Evolutionary conservation across 257 asterid species (phyloP), one percentile per base, ranked within the genome.

Genomic region (Eustoma russellianum): DNA sequence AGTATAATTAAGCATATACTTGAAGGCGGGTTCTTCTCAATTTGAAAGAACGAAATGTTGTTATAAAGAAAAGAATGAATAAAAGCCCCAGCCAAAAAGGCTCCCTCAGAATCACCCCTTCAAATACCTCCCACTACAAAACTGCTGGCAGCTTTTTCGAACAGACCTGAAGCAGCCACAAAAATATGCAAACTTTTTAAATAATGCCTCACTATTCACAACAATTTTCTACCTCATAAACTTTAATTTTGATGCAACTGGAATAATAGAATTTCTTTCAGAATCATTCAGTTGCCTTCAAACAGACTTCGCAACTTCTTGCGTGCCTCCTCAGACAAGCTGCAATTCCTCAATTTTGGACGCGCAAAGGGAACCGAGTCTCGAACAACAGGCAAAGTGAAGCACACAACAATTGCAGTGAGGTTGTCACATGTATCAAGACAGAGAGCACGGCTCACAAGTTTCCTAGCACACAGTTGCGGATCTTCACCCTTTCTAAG

Each of bases 391-490:
- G 67, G 34, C 24, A 75, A 55, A n/a, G 50, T 66, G 48, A 84
- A 84, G 53, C 88, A 87, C 33, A 87, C 83, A 9, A 87, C 47
- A 13, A 87, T 64, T 13, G 74, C 96, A 0, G 94, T 87, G 16
- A 87, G 92, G 56, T 87, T 87, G 54, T 87, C 96, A 33, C 72
- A 77, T 2, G 96, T 87, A 66, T 75, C 72, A n/a, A 67, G 79
- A 34, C 89, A 71, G 16, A 87, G 76, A 6, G 96, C 96, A 68
- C 83, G 94, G 80, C 59, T 79, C 53, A 87, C 96, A 0, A 87
- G 92, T 24, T 87, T 94, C 74, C 75, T 83, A 2, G 96, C 96
- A 41, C 89, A 73, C 47, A 79, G 94, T 77, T 87, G 94, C 0
- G 96, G 96, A 54, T 87, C 92, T 28, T 81, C 89, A 49, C 81